Base-by-base conservation (phyloP, 352 stramenopile genomes). In the Pythium plurisporium region DNA sequence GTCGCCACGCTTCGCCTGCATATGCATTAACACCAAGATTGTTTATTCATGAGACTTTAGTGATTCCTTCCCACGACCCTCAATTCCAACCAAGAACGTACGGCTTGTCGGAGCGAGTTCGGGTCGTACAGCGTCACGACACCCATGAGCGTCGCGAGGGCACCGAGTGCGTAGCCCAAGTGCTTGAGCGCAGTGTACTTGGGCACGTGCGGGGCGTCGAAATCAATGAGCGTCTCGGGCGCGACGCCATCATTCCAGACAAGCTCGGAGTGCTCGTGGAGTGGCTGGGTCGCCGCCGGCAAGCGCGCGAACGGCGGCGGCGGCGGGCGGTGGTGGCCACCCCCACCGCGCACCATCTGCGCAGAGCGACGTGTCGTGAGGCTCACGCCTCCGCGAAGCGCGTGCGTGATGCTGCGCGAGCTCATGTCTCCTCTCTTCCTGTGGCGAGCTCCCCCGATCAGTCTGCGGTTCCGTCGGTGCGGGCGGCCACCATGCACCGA, bases 231-330 rank as follows among this genome's bases (percentile, higher is more conserved):
- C 67, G 84, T 91, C 76, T 95, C 82, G 30, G 85, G 85, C 17
- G 82, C 76, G 19, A 95, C 85, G 52, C 82, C 80, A 61, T 95
- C 85, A 65, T 90, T 91, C 85, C 85, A 95, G 50, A 95, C 85
- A 26, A 95, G 73, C 63, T 95, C 85, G 19, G 76, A 62, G 36
- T 92, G 76, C 57, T 93, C 80, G 58, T 89, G 81, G 38, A 91
- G 75, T 33, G 74, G 72, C 70, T 90, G 71, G 31, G 69, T 66
- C 3, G 82, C 69, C 44, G 65, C 67, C 22, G 79, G 68, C 34
- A 95, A 79, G 56, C 85, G 85, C 54, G 82, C 82, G 49, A 92
- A 95, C 36, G 85, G 85, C 50, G 85, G 85, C 22, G 81, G 80
- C 7, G 85, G 85, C 5, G 82, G 82, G 23, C 79, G 81, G 64